Base-by-base conservation (phyloP, 164 flowering plant genomes). In the Chimonanthus praecox region DNA sequence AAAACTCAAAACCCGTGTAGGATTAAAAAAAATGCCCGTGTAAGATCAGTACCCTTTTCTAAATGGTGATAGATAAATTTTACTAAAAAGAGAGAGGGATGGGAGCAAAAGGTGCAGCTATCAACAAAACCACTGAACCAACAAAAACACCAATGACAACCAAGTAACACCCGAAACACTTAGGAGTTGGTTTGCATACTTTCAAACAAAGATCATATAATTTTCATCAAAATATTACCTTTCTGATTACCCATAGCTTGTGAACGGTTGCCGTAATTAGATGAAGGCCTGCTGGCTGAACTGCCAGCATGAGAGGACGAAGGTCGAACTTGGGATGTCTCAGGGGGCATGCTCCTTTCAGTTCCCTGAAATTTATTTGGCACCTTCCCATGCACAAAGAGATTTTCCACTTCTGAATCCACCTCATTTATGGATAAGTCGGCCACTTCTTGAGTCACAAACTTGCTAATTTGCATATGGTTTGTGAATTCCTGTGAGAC, bases 201-300 rank as follows among this genome's bases (percentile, higher is more conserved):
- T 5, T 11, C 10, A n/a, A 54, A 13, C 16, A 54, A 54, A 54
- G 60, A 54, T 13, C 6, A 54, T 9, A 54, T 54, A 13, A 13
- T 54, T 4, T 13, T 54, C 16, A 63, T 33, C 33, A 33, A 33
- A 58, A 73, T 49, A 50, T 44, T 73, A 82, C 84, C 82, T 80
- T 82, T 82, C 76, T 82, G 89, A 66, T 85, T 66, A 66, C 85
- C 89, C 70, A 71, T 48, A 73, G 72, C 71, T 45, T 86, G 90
- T 11, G 92, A 75, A n/a, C 88, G 84, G 76, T 73, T 83, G 79
- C 83, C 81, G 74, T 89, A 87, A 76, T 88, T 89, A 68, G 94
- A 89, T 10, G 90, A 82, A 68, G 90, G 91, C 81, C 92, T 80
- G 75, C 86, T 85, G 67, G 49, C 70, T 4, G 84, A 65, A 77